Conservation (phyloP, 495 filamentous ascomycete genomes). For the Amorphotheca resinae region DNA sequence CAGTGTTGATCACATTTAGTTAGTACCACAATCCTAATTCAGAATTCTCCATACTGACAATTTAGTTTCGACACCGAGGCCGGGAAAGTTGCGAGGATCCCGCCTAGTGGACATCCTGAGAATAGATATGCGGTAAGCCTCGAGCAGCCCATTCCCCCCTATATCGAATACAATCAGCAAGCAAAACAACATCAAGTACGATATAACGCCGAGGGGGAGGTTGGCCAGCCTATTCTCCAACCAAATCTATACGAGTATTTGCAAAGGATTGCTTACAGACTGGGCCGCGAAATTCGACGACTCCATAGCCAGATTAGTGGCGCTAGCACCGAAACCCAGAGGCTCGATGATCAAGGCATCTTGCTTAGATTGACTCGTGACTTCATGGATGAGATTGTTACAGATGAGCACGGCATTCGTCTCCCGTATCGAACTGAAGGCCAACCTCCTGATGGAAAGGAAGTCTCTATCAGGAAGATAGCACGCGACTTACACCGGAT, state of each 20-base stretch:
- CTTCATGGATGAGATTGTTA: not conserved
- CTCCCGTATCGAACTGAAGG: too few species aligned
- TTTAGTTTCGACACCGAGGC: not conserved
- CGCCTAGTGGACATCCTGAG: constrained; percentile 17
- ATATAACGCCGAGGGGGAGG: constrained; percentile 8
- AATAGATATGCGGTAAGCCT: constrained; percentile 11
- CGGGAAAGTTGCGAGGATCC: constrained; percentile 6
- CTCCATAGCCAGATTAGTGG: not conserved
- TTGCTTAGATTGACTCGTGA: not conserved
- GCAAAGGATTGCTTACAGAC: constrained; percentile 6
- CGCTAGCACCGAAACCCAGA: not conserved
- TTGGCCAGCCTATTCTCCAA: constrained; percentile 10
- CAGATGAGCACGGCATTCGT: not conserved
- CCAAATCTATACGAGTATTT: constrained; percentile 10
- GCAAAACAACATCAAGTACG: constrained; percentile 6
- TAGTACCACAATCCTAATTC: not conserved
- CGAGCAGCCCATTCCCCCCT: not conserved
- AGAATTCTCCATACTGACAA: not conserved
- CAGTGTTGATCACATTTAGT: not conserved
- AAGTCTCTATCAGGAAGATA: constrained; percentile 4
- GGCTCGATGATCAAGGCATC: not conserved
- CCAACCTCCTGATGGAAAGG: not conserved
- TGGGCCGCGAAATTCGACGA: constrained; percentile 8
- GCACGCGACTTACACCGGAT: constrained; percentile 8
- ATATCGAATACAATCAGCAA: not conserved